Evolutionary conservation across 495 filamentous ascomycete species (phyloP).

Genomic region (Tuber microsphaerosporum): DNA sequence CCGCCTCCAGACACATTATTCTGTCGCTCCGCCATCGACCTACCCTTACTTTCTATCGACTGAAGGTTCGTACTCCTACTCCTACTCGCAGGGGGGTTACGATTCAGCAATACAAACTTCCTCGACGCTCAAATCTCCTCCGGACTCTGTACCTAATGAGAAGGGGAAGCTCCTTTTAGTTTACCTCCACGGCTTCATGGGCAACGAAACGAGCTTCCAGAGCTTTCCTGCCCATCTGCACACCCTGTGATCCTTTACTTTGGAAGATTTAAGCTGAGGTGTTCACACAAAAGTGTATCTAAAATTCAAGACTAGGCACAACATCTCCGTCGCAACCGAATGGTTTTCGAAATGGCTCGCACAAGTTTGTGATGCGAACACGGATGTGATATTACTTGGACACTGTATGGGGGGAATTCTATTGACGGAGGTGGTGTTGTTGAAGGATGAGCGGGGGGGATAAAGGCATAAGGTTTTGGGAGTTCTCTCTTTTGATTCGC

Average conservation of each 20-base stretch:
- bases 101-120: background rate
- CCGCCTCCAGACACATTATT: background rate
- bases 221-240: constrained; percentile 85
- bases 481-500: constrained; percentile 76
- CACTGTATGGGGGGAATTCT: constrained; percentile 88
- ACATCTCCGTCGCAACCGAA: constrained; percentile 64
- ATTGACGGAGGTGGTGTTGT: constrained; percentile 67
- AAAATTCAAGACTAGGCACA: constrained; percentile 73
- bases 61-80: background rate
- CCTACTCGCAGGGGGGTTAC: background rate
- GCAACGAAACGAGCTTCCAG: constrained; percentile 78
- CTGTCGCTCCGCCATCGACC: background rate
- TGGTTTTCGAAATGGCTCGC: constrained; percentile 74
- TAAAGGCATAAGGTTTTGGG: constrained; percentile 69
- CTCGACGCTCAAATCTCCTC: background rate
- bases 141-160: background rate
- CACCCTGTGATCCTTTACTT: constrained; percentile 58
- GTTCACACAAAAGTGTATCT: constrained; percentile 91
- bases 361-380: constrained; percentile 64
- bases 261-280: constrained; percentile 59
- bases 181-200: constrained; percentile 92
- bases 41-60: background rate
- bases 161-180: constrained; percentile 62
- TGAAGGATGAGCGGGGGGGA: constrained; percentile 44
- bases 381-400: constrained; percentile 77